These are phyloP conservation scores for Euclidium syriacum DNA, from an alignment of 345 rosid genomes.

Conservation along the genomic window DNA sequence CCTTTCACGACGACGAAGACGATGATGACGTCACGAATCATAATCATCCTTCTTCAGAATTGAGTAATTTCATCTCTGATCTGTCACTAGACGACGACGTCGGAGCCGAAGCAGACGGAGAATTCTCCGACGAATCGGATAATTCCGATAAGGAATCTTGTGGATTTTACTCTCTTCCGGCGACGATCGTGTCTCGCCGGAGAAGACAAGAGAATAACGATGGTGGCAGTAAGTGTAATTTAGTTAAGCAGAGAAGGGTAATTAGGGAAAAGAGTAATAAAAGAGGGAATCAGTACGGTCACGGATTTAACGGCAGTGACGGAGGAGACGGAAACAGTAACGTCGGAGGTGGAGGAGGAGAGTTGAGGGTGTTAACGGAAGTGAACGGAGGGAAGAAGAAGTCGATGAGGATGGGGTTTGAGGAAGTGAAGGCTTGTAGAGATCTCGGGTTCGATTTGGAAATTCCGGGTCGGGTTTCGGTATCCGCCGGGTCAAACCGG, in stretches of 20 bases:
- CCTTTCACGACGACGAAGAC: constrained; percentile 47
- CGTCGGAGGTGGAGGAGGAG: constrained; percentile 63
- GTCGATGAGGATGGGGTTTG: constrained; percentile 77
- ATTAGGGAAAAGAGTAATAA: constrained; percentile 66
- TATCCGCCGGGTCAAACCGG: constrained; percentile 31
- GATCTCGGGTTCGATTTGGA: constrained; percentile 90
- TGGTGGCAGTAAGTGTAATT: constrained; percentile 24
- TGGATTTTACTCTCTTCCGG: constrained; percentile 60
- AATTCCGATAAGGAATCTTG: constrained; percentile 50
- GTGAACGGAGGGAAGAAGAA: constrained; percentile 69
- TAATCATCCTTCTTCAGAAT: background rate
- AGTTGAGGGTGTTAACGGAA: constrained; percentile 72
- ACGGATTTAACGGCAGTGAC: constrained; percentile 24
- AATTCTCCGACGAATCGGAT: constrained; percentile 50
- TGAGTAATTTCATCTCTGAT: constrained; percentile 38
- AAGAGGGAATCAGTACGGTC: constrained; percentile 58
- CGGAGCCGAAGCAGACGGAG: constrained; percentile 38
- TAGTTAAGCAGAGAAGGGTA: constrained; percentile 22
- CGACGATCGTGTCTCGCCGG: constrained; percentile 45
- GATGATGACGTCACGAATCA: constrained; percentile 32
- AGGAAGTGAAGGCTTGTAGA: constrained; percentile 78
- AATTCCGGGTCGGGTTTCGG: constrained; percentile 45
- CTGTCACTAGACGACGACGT: constrained; percentile 43
- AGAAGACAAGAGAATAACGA: constrained; percentile 36
- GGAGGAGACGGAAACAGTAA: constrained; percentile 47